Conservation (phyloP, 768 basidiomycete species). For the Phlegmacium glaucopus region DNA sequence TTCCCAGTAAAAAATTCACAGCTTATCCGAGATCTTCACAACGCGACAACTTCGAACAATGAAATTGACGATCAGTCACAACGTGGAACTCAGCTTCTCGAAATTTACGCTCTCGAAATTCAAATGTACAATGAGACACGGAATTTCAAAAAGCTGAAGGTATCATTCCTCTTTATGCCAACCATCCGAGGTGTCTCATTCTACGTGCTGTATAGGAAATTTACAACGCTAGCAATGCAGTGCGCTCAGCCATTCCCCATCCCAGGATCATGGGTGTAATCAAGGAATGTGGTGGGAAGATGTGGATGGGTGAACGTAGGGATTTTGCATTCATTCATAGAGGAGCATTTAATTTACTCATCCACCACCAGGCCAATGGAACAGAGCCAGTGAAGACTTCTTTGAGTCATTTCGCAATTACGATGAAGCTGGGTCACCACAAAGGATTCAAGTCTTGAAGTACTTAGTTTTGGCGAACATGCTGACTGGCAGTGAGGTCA, state of each 20-base stretch:
- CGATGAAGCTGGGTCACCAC: slow-evolving; percentile 95
- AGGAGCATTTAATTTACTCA: no score
- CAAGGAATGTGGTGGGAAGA: slow-evolving; percentile 98
- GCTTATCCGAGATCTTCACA: slow-evolving; percentile 78
- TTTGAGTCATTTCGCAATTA: slow-evolving; percentile 99
- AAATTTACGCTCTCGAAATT: slow-evolving; percentile 97
- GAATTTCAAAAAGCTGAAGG: slow-evolving; percentile 96
- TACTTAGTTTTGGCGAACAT: slow-evolving; percentile 98
- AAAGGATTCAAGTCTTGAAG: slow-evolving; percentile 96
- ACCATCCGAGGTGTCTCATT: no score
- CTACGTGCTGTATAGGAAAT: slow-evolving; percentile 65
- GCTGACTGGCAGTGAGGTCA: slow-evolving; percentile 97
- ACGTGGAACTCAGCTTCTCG: slow-evolving; percentile 89
- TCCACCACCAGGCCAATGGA: slow-evolving; percentile 78
- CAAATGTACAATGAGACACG: slow-evolving; percentile 98
- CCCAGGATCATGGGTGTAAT: slow-evolving; percentile 99
- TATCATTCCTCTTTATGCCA: slow-evolving; percentile 16
- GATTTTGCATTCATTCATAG: neutral
- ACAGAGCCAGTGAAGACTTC: slow-evolving; percentile 94
- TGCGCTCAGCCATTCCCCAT: slow-evolving; percentile 96
- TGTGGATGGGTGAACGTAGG: slow-evolving; percentile 99
- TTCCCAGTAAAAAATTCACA: slow-evolving; percentile 23
- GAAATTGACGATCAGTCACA: slow-evolving; percentile 86
- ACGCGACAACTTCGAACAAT: slow-evolving; percentile 52
- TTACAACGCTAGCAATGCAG: slow-evolving; percentile 90